Base-by-base conservation (phyloP, 2,329 filamentous ascomycete species). In the Alternaria hordeiaustralica region DNA sequence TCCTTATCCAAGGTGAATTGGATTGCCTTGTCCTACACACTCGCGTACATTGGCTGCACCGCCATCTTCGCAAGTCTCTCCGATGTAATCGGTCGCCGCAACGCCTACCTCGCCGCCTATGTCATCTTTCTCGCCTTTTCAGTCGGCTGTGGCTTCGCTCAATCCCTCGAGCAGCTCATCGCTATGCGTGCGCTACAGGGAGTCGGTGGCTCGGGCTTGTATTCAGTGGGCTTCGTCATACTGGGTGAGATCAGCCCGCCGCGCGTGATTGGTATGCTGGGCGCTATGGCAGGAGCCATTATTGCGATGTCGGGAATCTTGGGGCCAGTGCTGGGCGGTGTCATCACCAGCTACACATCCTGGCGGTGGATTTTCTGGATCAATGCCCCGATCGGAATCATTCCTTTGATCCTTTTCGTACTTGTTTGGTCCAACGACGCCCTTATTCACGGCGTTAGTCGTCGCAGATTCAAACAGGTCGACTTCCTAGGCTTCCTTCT, bases 31-130 rank as follows among this genome's bases (percentile, higher is more conserved):
- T 64, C 71, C 2, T 75, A 73, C 58, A 67, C 70, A 15, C 78
- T 89, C 21, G 78, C 86, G 11, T 88, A 88, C 68, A 81, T 89
- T 33, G 84, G 87, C 44, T 89, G 83, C 66, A 84, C 86, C 18
- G 61, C 61, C 47, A 74, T 79, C 60, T 75, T 70, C 64, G 73
- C 75, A 5, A 79, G 78, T 58, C 23, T 75, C 6, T 77, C 74
- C 26, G 78, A 80, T 63, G 75, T 79, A 3, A 53, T 77, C 18
- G 77, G 77, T 8, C 71, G 77, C 4, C 78, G 78, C 46, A 41
- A 61, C 4, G 64, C 66, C 6, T 67, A 76, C 12, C 49, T 79
- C n/a, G 61, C 65, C 12, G n/a, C 65, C 75, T 13, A 49, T 71
- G 20, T 67, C 76, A 46, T 51, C 58, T 71, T 80, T 54, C 68